Evolutionary conservation across 2,329 filamentous ascomycete species (phyloP), one percentile per base, ranked within the genome.

Genomic region (Ophiostoma populinum): DNA sequence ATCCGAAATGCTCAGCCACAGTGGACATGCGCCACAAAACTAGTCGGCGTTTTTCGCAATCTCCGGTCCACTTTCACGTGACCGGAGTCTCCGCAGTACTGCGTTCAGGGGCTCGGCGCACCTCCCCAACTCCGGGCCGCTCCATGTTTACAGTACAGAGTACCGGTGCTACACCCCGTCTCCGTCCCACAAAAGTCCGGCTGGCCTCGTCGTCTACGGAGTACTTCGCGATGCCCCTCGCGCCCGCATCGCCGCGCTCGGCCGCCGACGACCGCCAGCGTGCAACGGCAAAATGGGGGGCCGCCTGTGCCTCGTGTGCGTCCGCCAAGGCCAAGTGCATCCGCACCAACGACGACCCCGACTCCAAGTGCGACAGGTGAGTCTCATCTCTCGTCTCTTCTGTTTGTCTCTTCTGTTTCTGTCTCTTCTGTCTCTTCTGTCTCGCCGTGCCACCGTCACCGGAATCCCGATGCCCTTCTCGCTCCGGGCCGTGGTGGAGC

Each of bases 311-410:
- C 5, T 51, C 59, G 1, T 66, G 63, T 42, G 60, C 63, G 6
- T 51, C 55, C 10, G 59, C 63, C 21, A 66, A 66, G 43, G 61
- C 62, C 7, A 65, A 65, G 41, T 66, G 63, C 40, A 55, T 65
- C 29, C 56, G 61, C 7, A 55, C 59, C 6, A 56, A 55, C 37
- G 43, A 48, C 4, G 39, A 43, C 3, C 42, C 48, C 0, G 53
- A 52, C 2, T 45, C 57, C 13, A 65, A 62, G 42, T 66, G 62
- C 39, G 62, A 65, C 38, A 46, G 52, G 50, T 52, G 12, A 3
- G 36, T 40, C 13, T 13, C 24, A 20, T 16, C 25, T 9, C 7
- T 19, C 7, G 19, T 37, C 10, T 21, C 35, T 15, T 7, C n/a
- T 17, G 17, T 24, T 24, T 16, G 24, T 9, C 7, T 19, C 7